phyloP scores from a whole-genome alignment of 2,329 filamentous ascomycete species.

The Fusarium dlaminii region DNA sequence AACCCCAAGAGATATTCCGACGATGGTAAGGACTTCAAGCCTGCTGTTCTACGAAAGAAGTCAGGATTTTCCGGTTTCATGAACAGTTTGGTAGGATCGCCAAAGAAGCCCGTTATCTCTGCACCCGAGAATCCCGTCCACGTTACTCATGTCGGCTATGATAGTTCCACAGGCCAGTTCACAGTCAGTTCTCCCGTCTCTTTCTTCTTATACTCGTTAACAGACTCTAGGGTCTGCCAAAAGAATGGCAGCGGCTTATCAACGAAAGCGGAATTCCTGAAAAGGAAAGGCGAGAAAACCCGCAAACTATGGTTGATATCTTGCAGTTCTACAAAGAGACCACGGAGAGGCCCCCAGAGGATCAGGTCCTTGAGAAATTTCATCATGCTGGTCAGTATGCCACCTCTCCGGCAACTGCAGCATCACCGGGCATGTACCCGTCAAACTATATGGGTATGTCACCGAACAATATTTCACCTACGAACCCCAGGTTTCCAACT shows the following conservation, averaged over 20 bases:
- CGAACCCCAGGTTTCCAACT: conserved; percentile 84
- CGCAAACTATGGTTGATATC: conserved; percentile 94
- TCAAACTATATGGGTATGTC: conserved; percentile 67
- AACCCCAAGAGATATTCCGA: conserved; percentile 81
- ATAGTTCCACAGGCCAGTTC: conserved; percentile 95
- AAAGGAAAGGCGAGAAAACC: conserved; percentile 94
- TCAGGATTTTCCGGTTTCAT: conserved; percentile 89
- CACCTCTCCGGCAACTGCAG: conserved; percentile 54
- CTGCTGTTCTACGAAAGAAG: conserved; percentile 78
- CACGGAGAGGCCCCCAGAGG: conserved; percentile 79
- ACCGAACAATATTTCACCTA: conserved; percentile 78
- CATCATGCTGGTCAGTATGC: conserved; percentile 76
- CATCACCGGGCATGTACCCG: conserved; percentile 64
- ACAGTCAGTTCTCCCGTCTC: conserved; percentile 70
- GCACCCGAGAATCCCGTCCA: conserved; percentile 97
- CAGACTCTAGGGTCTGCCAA: conserved; percentile 79
- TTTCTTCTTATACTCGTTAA: conserved; percentile 22
- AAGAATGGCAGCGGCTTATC: conserved; percentile 96
- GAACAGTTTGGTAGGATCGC: conserved; percentile 83
- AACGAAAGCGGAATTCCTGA: conserved; percentile 96
- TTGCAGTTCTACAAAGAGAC: conserved; percentile 98
- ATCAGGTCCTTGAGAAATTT: conserved; percentile 95
- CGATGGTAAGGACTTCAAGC: conserved; percentile 73
- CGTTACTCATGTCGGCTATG: conserved; percentile 97
- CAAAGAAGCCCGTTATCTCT: conserved; percentile 93